These are phyloP conservation scores for Gigaspora rosea DNA, from an alignment of 192 early-diverging fungal species.

Conservation along the genomic window DNA sequence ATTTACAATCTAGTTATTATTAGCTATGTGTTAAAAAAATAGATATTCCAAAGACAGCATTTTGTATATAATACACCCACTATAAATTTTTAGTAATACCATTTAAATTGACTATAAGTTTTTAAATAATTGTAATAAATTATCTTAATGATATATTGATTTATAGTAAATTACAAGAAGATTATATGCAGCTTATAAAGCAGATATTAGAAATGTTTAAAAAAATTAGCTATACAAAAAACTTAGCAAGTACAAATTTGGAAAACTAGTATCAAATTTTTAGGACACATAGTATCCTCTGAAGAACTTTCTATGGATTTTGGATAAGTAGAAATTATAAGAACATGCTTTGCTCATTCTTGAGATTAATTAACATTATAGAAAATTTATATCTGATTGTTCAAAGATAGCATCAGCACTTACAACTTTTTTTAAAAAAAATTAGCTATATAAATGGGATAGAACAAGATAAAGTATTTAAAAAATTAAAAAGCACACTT, in stretches of 20 bases:
- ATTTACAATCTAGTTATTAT: conserved; percentile 40
- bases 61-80: conserved; percentile 42
- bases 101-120: conserved; percentile 61
- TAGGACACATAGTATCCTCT: conserved; percentile 35
- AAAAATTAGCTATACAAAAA: conserved; percentile 34
- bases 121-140: conserved; percentile 39
- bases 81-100: conserved; percentile 63
- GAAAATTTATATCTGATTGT: conserved; percentile 34
- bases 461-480: conserved; percentile 31
- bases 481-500: conserved; percentile 34
- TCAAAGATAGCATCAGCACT: conserved; percentile 26
- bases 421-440: conserved; percentile 34
- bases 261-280: conserved; percentile 25
- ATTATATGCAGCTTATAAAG: conserved; percentile 25
- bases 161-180: conserved; percentile 16
- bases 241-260: conserved; percentile 32
- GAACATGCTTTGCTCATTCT: conserved; percentile 32
- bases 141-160: conserved; percentile 52
- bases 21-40: conserved; percentile 35
- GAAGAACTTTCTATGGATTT: conserved; percentile 33
- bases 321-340: conserved; percentile 36
- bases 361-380: conserved; percentile 42
- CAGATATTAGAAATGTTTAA: conserved; percentile 23
- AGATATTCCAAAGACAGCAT: conserved; percentile 49
- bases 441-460: conserved; percentile 27